These are phyloP conservation scores for Encephalitozoon intestinalis DNA, from an alignment of 371 early-diverging fungal species.

Conservation along the genomic window DNA sequence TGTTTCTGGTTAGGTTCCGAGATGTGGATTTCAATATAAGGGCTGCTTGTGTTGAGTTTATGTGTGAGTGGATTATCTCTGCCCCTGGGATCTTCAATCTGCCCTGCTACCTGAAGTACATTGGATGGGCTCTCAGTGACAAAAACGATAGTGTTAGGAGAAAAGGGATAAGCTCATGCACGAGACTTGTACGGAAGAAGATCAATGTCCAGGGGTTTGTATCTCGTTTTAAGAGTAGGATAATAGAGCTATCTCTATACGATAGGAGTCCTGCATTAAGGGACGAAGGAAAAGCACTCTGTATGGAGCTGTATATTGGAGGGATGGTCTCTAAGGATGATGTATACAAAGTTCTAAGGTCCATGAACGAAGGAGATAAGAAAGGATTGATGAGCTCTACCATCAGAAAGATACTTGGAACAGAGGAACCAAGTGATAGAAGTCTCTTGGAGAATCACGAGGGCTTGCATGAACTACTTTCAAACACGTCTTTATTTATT, in stretches of 20 bases:
- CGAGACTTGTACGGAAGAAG: slow-evolving; percentile 7
- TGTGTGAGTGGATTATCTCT: slow-evolving; percentile 22
- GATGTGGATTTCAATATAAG: slow-evolving; percentile 44
- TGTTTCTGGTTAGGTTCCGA: slow-evolving; percentile 22
- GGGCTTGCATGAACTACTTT: slow-evolving; percentile 3
- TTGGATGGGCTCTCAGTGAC: slow-evolving; percentile 34
- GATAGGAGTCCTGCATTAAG: slow-evolving; percentile 20
- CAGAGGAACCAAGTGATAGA: not conserved
- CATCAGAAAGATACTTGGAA: slow-evolving; percentile 1
- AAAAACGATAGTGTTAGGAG: slow-evolving; percentile 39
- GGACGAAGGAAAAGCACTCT: not conserved
- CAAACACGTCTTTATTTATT: not conserved
- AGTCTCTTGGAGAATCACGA: not conserved
- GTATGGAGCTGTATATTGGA: not conserved
- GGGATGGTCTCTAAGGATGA: not conserved
- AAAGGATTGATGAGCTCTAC: not conserved
- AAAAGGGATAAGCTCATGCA: not conserved
- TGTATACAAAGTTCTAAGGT: not conserved
- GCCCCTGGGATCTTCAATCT: not conserved
- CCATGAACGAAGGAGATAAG: not conserved
- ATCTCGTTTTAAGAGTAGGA: slow-evolving; percentile 1
- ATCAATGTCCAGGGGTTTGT: not conserved
- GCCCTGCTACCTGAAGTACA: slow-evolving; percentile 18
- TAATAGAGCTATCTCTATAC: slow-evolving; percentile 14
- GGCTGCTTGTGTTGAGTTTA: slow-evolving; percentile 19